A percentile compares a stretch with the other conserved stretches of the same genome.
These are phyloP conservation scores for Pseudoturritis turrita DNA, from an alignment of 345 rosid genomes.

Conservation along the genomic window DNA sequence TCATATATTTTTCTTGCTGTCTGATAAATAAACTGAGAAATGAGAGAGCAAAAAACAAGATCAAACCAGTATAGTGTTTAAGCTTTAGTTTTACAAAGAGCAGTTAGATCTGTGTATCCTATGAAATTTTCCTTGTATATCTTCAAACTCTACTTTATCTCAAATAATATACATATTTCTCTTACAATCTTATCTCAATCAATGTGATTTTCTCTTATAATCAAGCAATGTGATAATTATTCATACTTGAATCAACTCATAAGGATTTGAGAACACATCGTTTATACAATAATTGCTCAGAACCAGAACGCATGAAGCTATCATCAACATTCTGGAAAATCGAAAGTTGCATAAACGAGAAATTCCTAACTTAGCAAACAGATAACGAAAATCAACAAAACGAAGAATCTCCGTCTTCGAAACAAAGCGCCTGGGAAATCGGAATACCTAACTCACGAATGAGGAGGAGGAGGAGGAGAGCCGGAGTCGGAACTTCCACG, in stretches of 20 bases:
- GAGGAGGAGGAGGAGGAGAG: slow-evolving; percentile 28
- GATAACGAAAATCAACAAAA: neutral
- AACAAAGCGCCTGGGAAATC: neutral
- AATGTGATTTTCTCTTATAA: neutral
- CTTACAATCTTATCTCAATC: neutral
- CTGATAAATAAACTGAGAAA: slow-evolving; percentile 9
- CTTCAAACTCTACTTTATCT: neutral
- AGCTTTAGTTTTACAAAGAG: slow-evolving; percentile 6
- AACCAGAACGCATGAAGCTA: neutral
- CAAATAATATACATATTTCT: neutral
- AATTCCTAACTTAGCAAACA: slow-evolving; percentile 1
- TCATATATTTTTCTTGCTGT: neutral
- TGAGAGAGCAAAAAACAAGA: neutral
- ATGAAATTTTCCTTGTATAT: neutral
- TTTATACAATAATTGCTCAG: slow-evolving; percentile 13
- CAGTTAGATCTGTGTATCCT: slow-evolving; percentile 3
- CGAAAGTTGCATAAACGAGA: neutral
- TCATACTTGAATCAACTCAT: neutral
- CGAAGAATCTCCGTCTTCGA: neutral
- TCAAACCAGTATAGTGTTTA: neutral
- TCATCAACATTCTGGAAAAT: slow-evolving; percentile 1
- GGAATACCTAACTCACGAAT: slow-evolving; percentile 33
- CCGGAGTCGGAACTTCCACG: slow-evolving; percentile 36
- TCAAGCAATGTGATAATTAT: neutral
- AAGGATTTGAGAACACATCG: slow-evolving; percentile 7